Base-by-base conservation (phyloP, 257 asterid genomes). In the Primulina eburnea region DNA sequence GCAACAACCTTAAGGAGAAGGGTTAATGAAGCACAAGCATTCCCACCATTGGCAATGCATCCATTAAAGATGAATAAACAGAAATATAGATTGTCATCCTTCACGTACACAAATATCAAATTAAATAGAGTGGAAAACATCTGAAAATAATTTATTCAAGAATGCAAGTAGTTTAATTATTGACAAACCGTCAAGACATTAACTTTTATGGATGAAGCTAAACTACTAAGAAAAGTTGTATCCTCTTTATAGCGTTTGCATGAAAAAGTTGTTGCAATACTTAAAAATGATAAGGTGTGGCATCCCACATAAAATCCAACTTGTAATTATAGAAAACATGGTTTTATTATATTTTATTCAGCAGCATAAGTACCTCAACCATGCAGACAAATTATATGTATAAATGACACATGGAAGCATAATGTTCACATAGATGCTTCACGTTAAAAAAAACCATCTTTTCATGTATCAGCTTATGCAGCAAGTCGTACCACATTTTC, bases 21-120 rank as follows among this genome's bases (percentile, higher is more conserved):
- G 43, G 60, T 67, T 28, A 72, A 5, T 38, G 32, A 43, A 75
- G 70, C 69, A 60, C 62, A 73, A 73, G 33, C 71, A 62, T 30
- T 59, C 28, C 58, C 26, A 20, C 50, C 57, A 57, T 35, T 52
- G 55, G 62, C 70, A 55, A 24, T 62, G 75, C 10, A 38, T 7
- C 30, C 43, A 24, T 65, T 43, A 35, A 16, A 60, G 65, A 37
- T 72, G 40, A 29, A 4, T 53, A 28, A 29, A 35, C 53, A 9
- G n/a, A 21, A 53, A 55, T 38, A 34, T 17, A 32, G 57, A 40
- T 32, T 29, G 65, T 57, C 43, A 55, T 56, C 62, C 53, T 62
- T n/a, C 33, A 62, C 63, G 28, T 26, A 37, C 14, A 68, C 35
- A 33, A 7, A 4, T 4, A 43, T 32, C 12, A 16, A 28, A 18